Conservation (phyloP, 441 rosid genomes). For the Biscutella laevigata region DNA sequence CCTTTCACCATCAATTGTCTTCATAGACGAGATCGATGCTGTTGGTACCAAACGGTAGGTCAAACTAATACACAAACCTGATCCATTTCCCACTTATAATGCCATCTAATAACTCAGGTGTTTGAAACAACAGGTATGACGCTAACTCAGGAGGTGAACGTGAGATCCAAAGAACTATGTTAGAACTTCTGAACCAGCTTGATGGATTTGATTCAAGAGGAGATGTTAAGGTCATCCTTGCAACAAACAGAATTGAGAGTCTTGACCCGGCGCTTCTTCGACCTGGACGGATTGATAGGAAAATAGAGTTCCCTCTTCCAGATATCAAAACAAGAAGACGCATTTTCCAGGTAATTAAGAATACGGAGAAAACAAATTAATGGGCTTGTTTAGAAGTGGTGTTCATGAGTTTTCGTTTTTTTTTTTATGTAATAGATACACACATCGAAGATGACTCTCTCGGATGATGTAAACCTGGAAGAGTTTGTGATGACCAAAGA, state of each 20-base stretch:
- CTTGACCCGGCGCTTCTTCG: conserved; percentile 97
- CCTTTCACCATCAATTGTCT: conserved; percentile 90
- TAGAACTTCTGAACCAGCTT: conserved; percentile 86
- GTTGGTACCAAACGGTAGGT: conserved; percentile 77
- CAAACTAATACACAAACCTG: background rate
- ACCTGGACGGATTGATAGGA: conserved; percentile 92
- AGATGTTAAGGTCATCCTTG: conserved; percentile 93
- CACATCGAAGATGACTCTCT: conserved; percentile 83
- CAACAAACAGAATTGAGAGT: conserved; percentile 86
- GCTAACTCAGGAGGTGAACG: conserved; percentile 98
- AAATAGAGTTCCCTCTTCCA: conserved; percentile 95
- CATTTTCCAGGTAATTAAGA: conserved; percentile 72
- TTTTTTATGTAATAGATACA: conserved; percentile 48
- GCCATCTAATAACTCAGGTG: background rate
- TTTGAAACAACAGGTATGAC: conserved; percentile 48
- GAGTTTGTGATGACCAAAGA: conserved; percentile 99
- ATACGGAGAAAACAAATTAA: background rate
- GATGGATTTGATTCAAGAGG: conserved; percentile 98
- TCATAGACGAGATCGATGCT: conserved; percentile 95
- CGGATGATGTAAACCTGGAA: conserved; percentile 47
- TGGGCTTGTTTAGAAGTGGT: background rate
- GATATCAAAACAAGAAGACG: conserved; percentile 92
- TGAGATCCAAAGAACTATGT: conserved; percentile 97
- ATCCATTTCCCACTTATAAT: background rate
- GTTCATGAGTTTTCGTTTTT: background rate